Evolutionary conservation across 2,329 filamentous ascomycete species (phyloP).

Genomic region (Kalmusia sp.): DNA sequence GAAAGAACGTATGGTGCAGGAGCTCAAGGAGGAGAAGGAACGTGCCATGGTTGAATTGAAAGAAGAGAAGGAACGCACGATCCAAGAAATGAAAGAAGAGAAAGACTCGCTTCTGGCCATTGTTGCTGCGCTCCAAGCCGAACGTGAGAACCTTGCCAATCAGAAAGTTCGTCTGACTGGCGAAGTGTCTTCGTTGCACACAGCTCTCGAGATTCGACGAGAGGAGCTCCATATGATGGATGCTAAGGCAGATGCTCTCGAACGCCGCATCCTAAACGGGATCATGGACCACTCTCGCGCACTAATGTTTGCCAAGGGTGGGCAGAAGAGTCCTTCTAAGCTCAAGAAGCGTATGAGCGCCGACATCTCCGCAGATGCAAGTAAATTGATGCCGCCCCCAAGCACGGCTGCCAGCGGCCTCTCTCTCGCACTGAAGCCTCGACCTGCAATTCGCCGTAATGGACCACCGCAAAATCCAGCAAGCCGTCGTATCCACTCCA

Average conservation of each 20-base stretch:
- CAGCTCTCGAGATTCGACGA: slow-evolving; percentile 83
- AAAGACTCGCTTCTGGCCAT: slow-evolving; percentile 58
- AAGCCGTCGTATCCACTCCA: slow-evolving; percentile 80
- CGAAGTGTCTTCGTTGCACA: slow-evolving; percentile 90
- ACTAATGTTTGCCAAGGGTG: slow-evolving; percentile 76
- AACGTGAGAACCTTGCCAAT: slow-evolving; percentile 76
- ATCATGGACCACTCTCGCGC: slow-evolving; percentile 96
- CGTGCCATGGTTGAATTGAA: slow-evolving; percentile 41
- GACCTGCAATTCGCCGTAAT: slow-evolving; percentile 51
- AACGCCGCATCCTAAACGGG: slow-evolving; percentile 91
- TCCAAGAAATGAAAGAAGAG: slow-evolving; percentile 47
- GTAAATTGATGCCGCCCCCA: slow-evolving; percentile 40
- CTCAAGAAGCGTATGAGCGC: slow-evolving; percentile 41
- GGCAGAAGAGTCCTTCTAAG: slow-evolving; percentile 49
- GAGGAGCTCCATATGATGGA: slow-evolving; percentile 95
- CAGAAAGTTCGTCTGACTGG: slow-evolving; percentile 83
- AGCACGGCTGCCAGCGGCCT: slow-evolving; percentile 46
- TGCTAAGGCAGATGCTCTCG: slow-evolving; percentile 82
- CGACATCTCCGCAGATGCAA: slow-evolving; percentile 44
- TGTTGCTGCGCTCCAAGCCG: slow-evolving; percentile 66
- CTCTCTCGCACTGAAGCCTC: slow-evolving; percentile 58
- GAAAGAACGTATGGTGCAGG: slow-evolving; percentile 49
- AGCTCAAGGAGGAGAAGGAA: slow-evolving; percentile 52
- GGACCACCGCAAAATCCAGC: slow-evolving; percentile 46
- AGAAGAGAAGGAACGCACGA: slow-evolving; percentile 43